Percentiles rank a stretch among this genome's conserved stretches.
These are phyloP conservation scores for Teratosphaeria nubilosa DNA, from an alignment of 2,329 filamentous ascomycete species.

Conservation along the genomic window DNA sequence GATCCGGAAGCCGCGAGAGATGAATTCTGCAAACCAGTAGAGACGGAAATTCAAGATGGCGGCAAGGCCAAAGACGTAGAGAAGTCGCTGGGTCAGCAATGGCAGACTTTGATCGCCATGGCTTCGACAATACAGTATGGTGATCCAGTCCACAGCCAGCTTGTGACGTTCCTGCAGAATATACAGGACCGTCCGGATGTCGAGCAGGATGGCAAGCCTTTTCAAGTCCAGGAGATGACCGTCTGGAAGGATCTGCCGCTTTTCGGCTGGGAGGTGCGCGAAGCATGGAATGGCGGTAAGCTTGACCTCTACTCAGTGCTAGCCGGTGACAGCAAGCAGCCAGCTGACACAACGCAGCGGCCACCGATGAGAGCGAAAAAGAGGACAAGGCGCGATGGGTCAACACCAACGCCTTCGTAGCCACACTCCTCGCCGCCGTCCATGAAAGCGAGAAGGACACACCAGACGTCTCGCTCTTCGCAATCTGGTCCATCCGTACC, in stretches of 20 bases:
- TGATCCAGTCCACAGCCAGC: not conserved
- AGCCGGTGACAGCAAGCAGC: not conserved
- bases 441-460: slow-evolving; percentile 9
- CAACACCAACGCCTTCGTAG: slow-evolving; percentile 23
- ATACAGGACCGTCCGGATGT: not conserved
- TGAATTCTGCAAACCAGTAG: not conserved
- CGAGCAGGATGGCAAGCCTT: slow-evolving; percentile 1
- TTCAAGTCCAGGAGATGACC: slow-evolving; percentile 14
- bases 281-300: slow-evolving; percentile 23
- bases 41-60: not conserved
- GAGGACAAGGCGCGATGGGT: slow-evolving; percentile 15
- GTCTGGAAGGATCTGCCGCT: slow-evolving; percentile 22
- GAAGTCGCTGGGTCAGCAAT: not conserved
- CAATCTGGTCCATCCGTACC: slow-evolving; percentile 20
- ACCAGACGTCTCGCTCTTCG: slow-evolving; percentile 21
- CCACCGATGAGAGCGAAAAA: slow-evolving; percentile 8
- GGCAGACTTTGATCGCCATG: not conserved
- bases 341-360: slow-evolving; percentile 6
- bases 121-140: not conserved
- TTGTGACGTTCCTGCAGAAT: not conserved
- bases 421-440: slow-evolving; percentile 15
- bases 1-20: not conserved
- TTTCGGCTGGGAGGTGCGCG: slow-evolving; percentile 21
- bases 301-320: slow-evolving; percentile 1
- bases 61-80: not conserved